Evolutionary conservation across 345 rosid species (phyloP).

Genomic region (Pistacia integerrima): DNA sequence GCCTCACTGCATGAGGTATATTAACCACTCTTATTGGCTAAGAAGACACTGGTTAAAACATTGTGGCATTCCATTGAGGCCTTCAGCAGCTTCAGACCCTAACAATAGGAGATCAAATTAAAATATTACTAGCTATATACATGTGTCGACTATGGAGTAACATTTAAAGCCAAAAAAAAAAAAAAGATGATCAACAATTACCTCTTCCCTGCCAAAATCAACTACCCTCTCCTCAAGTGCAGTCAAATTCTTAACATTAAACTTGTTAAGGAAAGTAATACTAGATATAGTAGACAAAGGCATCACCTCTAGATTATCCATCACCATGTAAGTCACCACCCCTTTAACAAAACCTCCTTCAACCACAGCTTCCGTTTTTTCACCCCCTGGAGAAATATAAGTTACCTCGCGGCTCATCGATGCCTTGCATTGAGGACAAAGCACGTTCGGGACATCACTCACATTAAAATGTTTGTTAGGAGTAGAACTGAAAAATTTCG

Average conservation of each 20-base stretch:
- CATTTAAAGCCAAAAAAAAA: too few relatives aligned
- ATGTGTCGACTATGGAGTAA: too few relatives aligned
- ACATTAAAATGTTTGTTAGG: not conserved
- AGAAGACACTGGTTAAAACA: constrained; percentile 29
- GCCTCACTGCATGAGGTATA: too few relatives aligned
- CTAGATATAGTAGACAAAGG: constrained; percentile 32
- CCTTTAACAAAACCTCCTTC: constrained; percentile 29
- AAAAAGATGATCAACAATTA: not conserved
- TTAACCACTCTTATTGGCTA: not conserved
- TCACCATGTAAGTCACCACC: constrained; percentile 33
- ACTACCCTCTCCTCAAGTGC: constrained; percentile 24
- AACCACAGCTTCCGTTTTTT: not conserved
- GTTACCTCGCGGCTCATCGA: not conserved
- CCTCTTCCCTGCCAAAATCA: constrained; percentile 24
- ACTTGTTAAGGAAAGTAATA: constrained; percentile 23
- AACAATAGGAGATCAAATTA: not conserved
- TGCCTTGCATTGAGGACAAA: not conserved
- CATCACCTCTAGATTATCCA: constrained; percentile 31
- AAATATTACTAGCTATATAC: too few relatives aligned
- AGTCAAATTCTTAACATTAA: constrained; percentile 20
- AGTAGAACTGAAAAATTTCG: too few relatives aligned
- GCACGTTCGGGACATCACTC: not conserved
- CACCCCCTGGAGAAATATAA: not conserved
- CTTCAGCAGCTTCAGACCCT: constrained; percentile 25
- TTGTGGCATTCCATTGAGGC: constrained; percentile 29